Evolutionary conservation across 2,329 filamentous ascomycete species (phyloP).

Genomic region (Juglanconis oblonga): DNA sequence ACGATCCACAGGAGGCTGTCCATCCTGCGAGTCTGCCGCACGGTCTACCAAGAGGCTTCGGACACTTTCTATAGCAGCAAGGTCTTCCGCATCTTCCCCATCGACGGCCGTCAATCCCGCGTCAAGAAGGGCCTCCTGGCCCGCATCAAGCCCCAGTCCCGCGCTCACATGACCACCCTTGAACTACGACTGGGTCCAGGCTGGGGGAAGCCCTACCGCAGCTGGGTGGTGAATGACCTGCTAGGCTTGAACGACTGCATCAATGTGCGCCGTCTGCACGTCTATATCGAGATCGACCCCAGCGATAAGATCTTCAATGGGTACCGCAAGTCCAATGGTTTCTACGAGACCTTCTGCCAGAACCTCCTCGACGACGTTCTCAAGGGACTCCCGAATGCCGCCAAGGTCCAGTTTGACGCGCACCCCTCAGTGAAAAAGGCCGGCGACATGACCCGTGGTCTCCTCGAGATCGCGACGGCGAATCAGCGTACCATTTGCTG

Average conservation of each 20-base stretch:
- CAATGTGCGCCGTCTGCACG: slow-evolving; percentile 56
- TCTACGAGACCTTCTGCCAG: slow-evolving; percentile 67
- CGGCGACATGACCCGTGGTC: slow-evolving; percentile 60
- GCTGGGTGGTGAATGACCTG: slow-evolving; percentile 65
- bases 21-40: slow-evolving; percentile 59
- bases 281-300: slow-evolving; percentile 73
- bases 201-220: slow-evolving; percentile 66
- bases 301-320: slow-evolving; percentile 65
- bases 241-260: slow-evolving; percentile 63
- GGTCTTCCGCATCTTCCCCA: slow-evolving; percentile 65
- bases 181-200: slow-evolving; percentile 72
- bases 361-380: slow-evolving; percentile 57
- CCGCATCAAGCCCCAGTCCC: slow-evolving; percentile 60
- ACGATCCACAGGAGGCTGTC: slow-evolving; percentile 57
- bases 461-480: slow-evolving; percentile 51
- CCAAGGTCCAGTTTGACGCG: slow-evolving; percentile 66
- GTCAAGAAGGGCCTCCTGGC: slow-evolving; percentile 69
- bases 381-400: slow-evolving; percentile 51
- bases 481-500: slow-evolving; percentile 57
- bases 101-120: slow-evolving; percentile 65
- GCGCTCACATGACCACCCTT: slow-evolving; percentile 58
- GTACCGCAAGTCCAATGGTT: slow-evolving; percentile 63
- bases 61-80: slow-evolving; percentile 64
- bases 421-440: slow-evolving; percentile 63
- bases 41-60: slow-evolving; percentile 61